Percentiles rank a stretch among this genome's conserved stretches.
Evolutionary conservation across 345 rosid species (phyloP).

Genomic region (Turnera subulata): DNA sequence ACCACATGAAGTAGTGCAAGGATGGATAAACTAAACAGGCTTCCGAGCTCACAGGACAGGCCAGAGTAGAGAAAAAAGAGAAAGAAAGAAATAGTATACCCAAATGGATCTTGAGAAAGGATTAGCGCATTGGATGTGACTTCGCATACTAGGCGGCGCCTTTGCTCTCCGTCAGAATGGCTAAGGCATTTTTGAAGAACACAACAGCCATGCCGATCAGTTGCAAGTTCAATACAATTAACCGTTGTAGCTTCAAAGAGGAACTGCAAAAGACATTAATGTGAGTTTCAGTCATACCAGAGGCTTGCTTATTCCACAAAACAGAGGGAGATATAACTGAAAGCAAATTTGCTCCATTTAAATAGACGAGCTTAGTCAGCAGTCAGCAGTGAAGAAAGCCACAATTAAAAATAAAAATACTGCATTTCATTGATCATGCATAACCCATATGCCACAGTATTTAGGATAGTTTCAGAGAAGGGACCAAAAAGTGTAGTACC

Average conservation of each 20-base stretch:
- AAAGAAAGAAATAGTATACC: slow-evolving; percentile 37
- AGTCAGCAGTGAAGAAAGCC: too few species aligned
- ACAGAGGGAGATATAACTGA: not conserved
- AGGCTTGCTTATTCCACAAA: not conserved
- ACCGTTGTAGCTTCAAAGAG: slow-evolving; percentile 64
- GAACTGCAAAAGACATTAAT: slow-evolving; percentile 41
- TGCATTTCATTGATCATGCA: too few species aligned
- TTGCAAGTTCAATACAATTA: slow-evolving; percentile 72
- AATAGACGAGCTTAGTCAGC: not conserved
- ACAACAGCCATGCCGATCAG: slow-evolving; percentile 76
- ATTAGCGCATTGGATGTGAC: slow-evolving; percentile 61
- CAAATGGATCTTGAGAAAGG: slow-evolving; percentile 73
- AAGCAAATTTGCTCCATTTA: not conserved
- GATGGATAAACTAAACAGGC: slow-evolving; percentile 3
- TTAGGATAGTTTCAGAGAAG: too few species aligned
- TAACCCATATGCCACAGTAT: too few species aligned
- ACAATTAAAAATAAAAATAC: not conserved
- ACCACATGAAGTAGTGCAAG: not conserved
- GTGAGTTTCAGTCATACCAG: not conserved
- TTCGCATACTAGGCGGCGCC: slow-evolving; percentile 38
- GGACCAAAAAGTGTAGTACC: too few species aligned
- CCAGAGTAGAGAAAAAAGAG: not conserved
- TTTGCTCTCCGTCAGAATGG: slow-evolving; percentile 47
- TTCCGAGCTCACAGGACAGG: slow-evolving; percentile 2
- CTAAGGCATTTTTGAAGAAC: slow-evolving; percentile 76